phyloP scores from a whole-genome alignment of 2,329 filamentous ascomycete genomes.

The Colletotrichum chlorophyti region DNA sequence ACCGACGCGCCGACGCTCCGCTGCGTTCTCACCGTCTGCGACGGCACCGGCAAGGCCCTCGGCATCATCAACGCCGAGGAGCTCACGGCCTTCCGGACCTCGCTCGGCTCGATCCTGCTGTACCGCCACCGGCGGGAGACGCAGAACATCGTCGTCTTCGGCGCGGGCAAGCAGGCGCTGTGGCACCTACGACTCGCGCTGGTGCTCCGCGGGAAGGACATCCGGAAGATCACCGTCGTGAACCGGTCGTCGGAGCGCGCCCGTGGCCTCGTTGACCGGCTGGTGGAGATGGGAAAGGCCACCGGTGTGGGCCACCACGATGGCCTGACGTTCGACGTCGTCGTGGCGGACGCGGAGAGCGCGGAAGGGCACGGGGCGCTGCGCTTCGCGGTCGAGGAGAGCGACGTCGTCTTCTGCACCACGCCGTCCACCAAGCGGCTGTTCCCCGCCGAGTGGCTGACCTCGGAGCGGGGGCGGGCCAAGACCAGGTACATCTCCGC shows the following conservation, averaged over 20 bases:
- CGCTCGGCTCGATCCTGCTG: constrained; percentile 48
- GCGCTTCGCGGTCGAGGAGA: constrained; percentile 24
- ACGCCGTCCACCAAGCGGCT: constrained; percentile 38
- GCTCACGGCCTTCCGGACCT: constrained; percentile 73
- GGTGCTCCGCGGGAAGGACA: constrained; percentile 47
- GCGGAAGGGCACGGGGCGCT: constrained; percentile 29
- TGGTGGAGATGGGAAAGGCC: constrained; percentile 31
- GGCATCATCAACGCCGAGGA: constrained; percentile 72
- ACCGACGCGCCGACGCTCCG: no score
- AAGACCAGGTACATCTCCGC: constrained; percentile 37
- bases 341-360: constrained; percentile 22
- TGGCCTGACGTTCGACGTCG: constrained; percentile 6
- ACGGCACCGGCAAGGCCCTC: constrained; percentile 49
- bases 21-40: constrained; percentile 44
- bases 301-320: constrained; percentile 12
- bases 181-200: constrained; percentile 75
- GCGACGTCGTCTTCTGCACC: constrained; percentile 41
- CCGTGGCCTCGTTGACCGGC: constrained; percentile 18
- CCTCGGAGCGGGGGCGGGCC: constrained; percentile 20
- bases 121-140: constrained; percentile 30
- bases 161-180: constrained; percentile 44
- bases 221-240: constrained; percentile 39
- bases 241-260: constrained; percentile 37
- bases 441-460: constrained; percentile 34
- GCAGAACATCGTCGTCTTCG: constrained; percentile 33